phyloP scores from a whole-genome alignment of 2,329 filamentous ascomycete species.

The Decorospora gaudefroyi region DNA sequence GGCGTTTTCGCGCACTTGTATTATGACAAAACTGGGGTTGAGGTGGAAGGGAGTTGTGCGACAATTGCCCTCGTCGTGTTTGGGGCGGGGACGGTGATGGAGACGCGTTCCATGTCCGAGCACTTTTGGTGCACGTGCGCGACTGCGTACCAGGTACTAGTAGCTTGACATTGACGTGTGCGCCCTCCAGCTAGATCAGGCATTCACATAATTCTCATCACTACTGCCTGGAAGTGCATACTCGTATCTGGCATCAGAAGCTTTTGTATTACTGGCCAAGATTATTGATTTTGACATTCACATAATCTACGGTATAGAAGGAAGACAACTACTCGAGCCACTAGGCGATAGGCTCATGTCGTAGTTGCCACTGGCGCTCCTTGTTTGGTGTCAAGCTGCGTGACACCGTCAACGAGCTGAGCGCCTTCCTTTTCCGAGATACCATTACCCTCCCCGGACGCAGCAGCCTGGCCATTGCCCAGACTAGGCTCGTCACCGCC shows the following conservation, averaged over 20 bases:
- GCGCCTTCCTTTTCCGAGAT: constrained; percentile 9
- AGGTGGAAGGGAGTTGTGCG: constrained; percentile 16
- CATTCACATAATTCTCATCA: too few species aligned
- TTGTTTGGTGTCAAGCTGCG: constrained; percentile 32
- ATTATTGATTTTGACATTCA: background rate
- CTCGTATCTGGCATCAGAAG: too few species aligned
- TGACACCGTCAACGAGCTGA: constrained; percentile 27
- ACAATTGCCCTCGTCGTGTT: constrained; percentile 27
- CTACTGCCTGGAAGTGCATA: too few species aligned
- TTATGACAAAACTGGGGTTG: constrained; percentile 10
- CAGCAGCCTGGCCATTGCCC: constrained; percentile 5
- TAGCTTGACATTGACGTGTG: constrained; percentile 6
- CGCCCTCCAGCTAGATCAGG: background rate
- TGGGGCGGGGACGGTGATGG: constrained; percentile 24
- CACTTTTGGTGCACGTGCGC: constrained; percentile 21
- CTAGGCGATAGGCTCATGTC: constrained; percentile 5
- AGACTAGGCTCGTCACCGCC: constrained; percentile 59
- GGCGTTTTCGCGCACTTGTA: constrained; percentile 28
- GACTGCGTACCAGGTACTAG: constrained; percentile 15
- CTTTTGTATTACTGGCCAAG: background rate
- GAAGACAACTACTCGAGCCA: background rate
- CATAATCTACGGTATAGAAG: background rate
- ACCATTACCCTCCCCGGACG: background rate
- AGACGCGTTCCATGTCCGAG: constrained; percentile 23
- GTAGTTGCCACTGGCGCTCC: constrained; percentile 24